Base-by-base conservation (phyloP, 2,329 filamentous ascomycete species). In the Knufia petricola region DNA sequence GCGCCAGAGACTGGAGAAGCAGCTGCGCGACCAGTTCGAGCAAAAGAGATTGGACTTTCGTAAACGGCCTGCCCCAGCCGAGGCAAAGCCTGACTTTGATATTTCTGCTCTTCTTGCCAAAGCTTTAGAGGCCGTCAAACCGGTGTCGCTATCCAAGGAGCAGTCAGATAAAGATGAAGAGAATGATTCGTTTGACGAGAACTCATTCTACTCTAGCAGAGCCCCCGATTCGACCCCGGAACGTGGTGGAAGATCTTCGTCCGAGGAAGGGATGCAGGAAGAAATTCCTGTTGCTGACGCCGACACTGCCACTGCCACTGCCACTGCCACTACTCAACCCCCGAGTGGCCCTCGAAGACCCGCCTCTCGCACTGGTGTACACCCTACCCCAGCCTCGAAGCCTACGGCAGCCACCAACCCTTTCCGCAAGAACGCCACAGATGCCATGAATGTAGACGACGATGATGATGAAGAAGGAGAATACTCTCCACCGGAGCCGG, bases 191-290 rank as follows among this genome's bases (percentile, higher is more conserved):
- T 86, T 88, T 69, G 88, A 95, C 68, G 84, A 94, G 64, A 88
- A 94, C 63, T 92, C 88, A 34, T 94, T 94, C 67, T 95, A 96
- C 73, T 95, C 90, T 57, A 95, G 89, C 69, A 86, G 84, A 70
- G 78, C 77, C 55, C 83, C 89, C 72, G 85, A 89, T 64, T 94
- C 88, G 55, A 69, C 78, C 63, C 72, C 77, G 63, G 72, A 74
- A 53, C 65, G 68, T 32, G 65, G 64, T 47, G 53, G 34, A 20
- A 46, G 42, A 13, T 53, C 49, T 37, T 34, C 52, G 3, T 55
- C 55, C 49, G 56, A 54, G 20, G 59, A 61, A 48, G 55, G 60
- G 47, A 61, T 64, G 52, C 62, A 63, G 41, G 52, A 57, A 48
- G 58, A 62, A 57, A 52, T 36, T 17, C 12, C 13, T 34, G 24